Base-by-base conservation (phyloP, 164 flowering plant genomes). In the Cinnamomum micranthum region DNA sequence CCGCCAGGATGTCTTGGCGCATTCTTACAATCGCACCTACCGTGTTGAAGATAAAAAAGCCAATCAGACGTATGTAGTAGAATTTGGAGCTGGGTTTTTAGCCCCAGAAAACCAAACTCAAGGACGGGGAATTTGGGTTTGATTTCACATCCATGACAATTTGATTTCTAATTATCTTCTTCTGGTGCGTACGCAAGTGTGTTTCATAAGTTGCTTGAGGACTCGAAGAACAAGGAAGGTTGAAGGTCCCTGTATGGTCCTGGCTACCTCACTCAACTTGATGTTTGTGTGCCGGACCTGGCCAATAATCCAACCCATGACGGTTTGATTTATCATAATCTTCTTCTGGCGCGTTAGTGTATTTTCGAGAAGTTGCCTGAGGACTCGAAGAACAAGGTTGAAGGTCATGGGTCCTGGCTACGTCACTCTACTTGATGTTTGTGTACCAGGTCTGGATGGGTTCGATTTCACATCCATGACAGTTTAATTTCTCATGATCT, bases 191-290 rank as follows among this genome's bases (percentile, higher is more conserved):
- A 27, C 28, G n/a, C n/a, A 22, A 35, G 2, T 31, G 60, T 15
- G 4, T 67, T 66, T 22, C 50, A 65, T 2, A 1, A 60, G 69
- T 13, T 66, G 76, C 76, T 71, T 23, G 3, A 19, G 4, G 41
- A 65, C 6, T 65, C 76, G 1, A 33, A 28, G 33, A 35, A 66
- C 10, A 23, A 50, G 25, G 47, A 66, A 4, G 19, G 70, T 4
- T 65, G 12, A 73, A 73, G 70, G 25, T 73, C 2, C 75, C 70
- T 73, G 25, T 73, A 71, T n/a, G 71, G 22, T 28, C 0, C 50
- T 73, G 0, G 59, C 23, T 9, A 65, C 76, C 64, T 5, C 70
- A 5, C 64, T 73, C 47, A 25, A 65, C 1, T 14, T 65, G 27
- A 47, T 66, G 70, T 25, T 73, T 35, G n/a, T n/a, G n/a, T n/a